Evolutionary conservation across 768 basidiomycete genomes (phyloP), one percentile per base, ranked within the genome.

Genomic region (Dioszegia crocea): DNA sequence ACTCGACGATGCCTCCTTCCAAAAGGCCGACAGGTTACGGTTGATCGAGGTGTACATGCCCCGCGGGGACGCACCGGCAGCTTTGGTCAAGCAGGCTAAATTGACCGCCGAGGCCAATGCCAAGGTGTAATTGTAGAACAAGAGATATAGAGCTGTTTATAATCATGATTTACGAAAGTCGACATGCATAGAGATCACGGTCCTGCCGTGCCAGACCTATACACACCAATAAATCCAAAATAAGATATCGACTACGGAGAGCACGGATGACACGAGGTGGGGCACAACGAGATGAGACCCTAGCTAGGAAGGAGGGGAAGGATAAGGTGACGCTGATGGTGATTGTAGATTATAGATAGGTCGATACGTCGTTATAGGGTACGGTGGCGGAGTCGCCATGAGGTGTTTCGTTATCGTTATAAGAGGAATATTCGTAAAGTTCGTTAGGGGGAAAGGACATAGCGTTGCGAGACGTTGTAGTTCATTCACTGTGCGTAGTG

Each of bases 1-100:
- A 14, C 81, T 98, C 57, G 80, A 84, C 4, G 81, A 88, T 70
- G 57, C 78, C 2, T 71, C 78, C 8, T 93, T 96, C 69, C 82
- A 80, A 2, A 79, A 67, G 21, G 84, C 87, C 2, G 80, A 84
- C 54, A 83, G 83, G 76, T 85, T 73, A 47, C 56, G 70, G 39
- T 54, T 75, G 57, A 69, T 77, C 61, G 76, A 77, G 63, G 66
- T 76, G 36, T 71, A 68, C 61, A 73, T 78, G 73, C 77, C 77
- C 11, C 39, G 73, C 33, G 71, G 68, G 12, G 77, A 78, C 48
- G 75, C 75, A 17, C 77, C 77, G 1, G 65, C 56, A 5, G 69
- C 66, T 8, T 51, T 78, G 26, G 48, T 76, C 61, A 72, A 64
- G 31, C 77, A 78, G 65, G 77, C 76, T n/a, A 74, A 76, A 59